These are phyloP conservation scores for Neurospora sp. DNA, from an alignment of 495 filamentous ascomycete species.

Conservation along the genomic window DNA sequence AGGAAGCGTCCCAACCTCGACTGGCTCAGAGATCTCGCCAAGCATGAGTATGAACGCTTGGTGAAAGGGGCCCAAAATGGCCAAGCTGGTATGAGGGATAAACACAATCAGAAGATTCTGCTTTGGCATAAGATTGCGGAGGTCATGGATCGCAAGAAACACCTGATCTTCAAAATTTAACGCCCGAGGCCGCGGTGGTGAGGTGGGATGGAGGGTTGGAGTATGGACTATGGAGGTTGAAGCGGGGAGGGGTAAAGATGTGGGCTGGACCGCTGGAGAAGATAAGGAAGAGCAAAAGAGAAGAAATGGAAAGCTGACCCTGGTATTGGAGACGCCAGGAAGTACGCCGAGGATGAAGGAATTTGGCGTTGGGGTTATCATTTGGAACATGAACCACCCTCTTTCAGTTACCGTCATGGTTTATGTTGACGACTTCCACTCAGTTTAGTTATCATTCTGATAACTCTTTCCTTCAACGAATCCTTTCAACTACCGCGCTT, in stretches of 20 bases:
- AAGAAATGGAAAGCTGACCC: neutral
- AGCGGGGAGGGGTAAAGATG: neutral
- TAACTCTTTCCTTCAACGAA: neutral
- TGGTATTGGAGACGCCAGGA: neutral
- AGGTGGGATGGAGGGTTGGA: neutral
- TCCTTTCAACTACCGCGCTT: neutral
- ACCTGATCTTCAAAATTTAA: neutral
- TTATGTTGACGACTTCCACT: neutral
- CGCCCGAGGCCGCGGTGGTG: neutral
- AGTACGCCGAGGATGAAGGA: neutral
- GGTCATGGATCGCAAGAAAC: neutral
- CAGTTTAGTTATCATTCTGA: neutral
- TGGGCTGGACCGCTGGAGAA: neutral
- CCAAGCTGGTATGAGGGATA: neutral
- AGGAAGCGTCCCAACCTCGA: neutral
- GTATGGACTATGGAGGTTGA: neutral
- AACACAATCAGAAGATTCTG: neutral
- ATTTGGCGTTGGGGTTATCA: neutral
- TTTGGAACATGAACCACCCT: neutral
- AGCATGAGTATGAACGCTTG: neutral
- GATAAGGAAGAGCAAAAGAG: neutral
- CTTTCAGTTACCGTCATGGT: neutral
- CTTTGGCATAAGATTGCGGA: neutral
- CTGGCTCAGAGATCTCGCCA: neutral
- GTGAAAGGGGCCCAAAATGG: no score